These are phyloP conservation scores for Geranomyces variabilis DNA, from an alignment of 192 early-diverging fungal genomes.

Conservation along the genomic window DNA sequence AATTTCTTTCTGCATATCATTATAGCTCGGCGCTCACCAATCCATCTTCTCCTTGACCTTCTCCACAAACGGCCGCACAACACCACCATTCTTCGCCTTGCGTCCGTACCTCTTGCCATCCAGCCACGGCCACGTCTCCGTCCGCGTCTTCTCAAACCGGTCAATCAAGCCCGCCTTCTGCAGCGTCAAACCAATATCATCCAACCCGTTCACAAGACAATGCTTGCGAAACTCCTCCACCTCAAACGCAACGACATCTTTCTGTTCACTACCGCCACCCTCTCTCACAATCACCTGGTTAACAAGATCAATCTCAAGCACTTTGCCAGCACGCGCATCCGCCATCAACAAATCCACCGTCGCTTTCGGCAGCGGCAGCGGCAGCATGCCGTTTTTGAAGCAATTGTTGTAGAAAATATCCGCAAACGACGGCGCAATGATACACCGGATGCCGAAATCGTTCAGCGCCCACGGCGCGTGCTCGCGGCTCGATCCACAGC, in stretches of 20 bases:
- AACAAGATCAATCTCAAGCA: constrained; percentile 61
- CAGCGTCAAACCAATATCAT: constrained; percentile 74
- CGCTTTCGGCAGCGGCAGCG: constrained; percentile 43
- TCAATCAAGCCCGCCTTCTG: constrained; percentile 59
- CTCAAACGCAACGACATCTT: constrained; percentile 55
- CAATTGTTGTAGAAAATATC: constrained; percentile 79
- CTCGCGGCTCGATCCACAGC: constrained; percentile 68
- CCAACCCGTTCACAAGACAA: constrained; percentile 70
- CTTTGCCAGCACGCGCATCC: constrained; percentile 49
- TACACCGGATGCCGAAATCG: constrained; percentile 73
- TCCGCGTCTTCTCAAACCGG: constrained; percentile 56
- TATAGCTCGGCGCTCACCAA: neutral
- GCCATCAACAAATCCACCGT: constrained; percentile 39
- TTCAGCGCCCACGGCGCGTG: constrained; percentile 77
- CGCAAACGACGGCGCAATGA: constrained; percentile 69
- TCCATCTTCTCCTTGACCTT: constrained; percentile 1
- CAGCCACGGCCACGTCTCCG: constrained; percentile 63
- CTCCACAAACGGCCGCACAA: constrained; percentile 15
- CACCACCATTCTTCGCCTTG: neutral
- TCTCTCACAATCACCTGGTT: constrained; percentile 50
- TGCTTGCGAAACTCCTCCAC: constrained; percentile 64
- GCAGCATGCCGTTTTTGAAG: constrained; percentile 77
- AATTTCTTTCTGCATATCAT: no score
- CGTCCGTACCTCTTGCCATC: constrained; percentile 49
- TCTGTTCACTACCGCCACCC: constrained; percentile 35